Evolutionary conservation across 2,329 filamentous ascomycete species (phyloP), one percentile per base, ranked within the genome.

Genomic region (Pseudopithomyces chartarum): DNA sequence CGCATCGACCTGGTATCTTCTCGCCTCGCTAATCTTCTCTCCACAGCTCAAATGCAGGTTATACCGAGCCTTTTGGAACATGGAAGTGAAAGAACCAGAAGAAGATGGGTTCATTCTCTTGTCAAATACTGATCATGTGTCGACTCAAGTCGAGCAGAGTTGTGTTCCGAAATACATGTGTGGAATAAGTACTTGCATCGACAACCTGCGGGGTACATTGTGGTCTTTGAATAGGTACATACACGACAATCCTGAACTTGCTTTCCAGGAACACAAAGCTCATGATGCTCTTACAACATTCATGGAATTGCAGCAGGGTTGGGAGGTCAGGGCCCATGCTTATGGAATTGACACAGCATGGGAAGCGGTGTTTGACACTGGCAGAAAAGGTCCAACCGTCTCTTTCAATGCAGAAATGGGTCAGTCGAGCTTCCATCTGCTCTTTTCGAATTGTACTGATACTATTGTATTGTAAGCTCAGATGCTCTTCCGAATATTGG

Each of bases 321-420:
- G 83, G 82, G 73, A 77, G 29, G 82, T 86, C 23, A 83, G 77
- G 1, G 76, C 76, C 1, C 82, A 81, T 1, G 82, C 81, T 0
- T 84, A 83, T 59, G 79, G 77, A 8, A 75, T 85, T 58, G 73
- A 75, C 33, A 85, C 83, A 2, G 83, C 83, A 12, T 85, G 83
- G 76, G 76, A 80, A 23, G 82, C 82, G 3, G 78, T 80, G 1
- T 83, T 75, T 55, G 78, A 82, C 54, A 81, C 73, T 50, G 77
- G 79, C 11, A 76, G 64, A 49, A 69, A 74, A n/a, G 82, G 81
- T 0, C 80, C 81, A 2, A 78, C 75, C 0, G 76, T 81, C 10
- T 77, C 75, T 13, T 81, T 81, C 55, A 79, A 80, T 54, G 76
- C 73, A 0, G 78, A 80, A 55, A 68, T 69, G 65, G 67, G 67